Conservation (phyloP, 768 basidiomycete genomes). For the Termitomyces titanicus region DNA sequence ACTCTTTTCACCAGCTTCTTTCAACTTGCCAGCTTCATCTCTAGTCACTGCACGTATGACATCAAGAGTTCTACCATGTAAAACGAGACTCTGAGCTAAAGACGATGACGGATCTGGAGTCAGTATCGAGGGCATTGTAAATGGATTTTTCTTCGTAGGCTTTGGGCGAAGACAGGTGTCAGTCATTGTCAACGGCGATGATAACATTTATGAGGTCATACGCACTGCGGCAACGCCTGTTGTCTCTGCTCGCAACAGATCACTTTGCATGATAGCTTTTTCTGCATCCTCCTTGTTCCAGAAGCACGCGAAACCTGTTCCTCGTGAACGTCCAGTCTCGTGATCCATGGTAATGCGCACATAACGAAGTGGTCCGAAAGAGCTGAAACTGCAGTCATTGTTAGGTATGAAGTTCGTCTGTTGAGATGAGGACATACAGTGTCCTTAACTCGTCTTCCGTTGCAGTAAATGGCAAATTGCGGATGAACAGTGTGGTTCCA, state of each 20-base stretch:
- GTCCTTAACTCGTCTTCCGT: slow-evolving; percentile 90
- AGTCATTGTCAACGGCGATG: neutral
- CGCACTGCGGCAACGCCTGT: slow-evolving; percentile 38
- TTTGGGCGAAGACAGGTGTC: slow-evolving; percentile 18
- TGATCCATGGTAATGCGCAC: slow-evolving; percentile 86
- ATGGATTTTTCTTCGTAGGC: slow-evolving; percentile 76
- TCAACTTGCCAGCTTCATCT: slow-evolving; percentile 83
- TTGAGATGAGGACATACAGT: slow-evolving; percentile 49
- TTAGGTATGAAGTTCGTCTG: neutral
- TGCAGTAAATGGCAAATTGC: slow-evolving; percentile 89
- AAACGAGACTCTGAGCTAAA: slow-evolving; percentile 74
- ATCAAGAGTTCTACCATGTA: slow-evolving; percentile 92
- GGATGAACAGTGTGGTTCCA: slow-evolving; percentile 90
- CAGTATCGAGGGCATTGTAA: slow-evolving; percentile 82
- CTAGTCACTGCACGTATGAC: slow-evolving; percentile 88
- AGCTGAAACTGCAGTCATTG: slow-evolving; percentile 63
- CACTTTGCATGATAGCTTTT: slow-evolving; percentile 77
- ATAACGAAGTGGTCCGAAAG: slow-evolving; percentile 91
- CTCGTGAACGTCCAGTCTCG: slow-evolving; percentile 81
- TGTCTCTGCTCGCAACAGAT: slow-evolving; percentile 63
- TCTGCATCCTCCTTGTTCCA: slow-evolving; percentile 93
- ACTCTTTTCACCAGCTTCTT: slow-evolving; percentile 81
- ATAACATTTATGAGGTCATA: neutral
- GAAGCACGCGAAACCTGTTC: slow-evolving; percentile 96
- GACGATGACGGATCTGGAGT: slow-evolving; percentile 91